Conservation (phyloP, 306 rosid genomes). For the Chamaecrista fasciculata region DNA sequence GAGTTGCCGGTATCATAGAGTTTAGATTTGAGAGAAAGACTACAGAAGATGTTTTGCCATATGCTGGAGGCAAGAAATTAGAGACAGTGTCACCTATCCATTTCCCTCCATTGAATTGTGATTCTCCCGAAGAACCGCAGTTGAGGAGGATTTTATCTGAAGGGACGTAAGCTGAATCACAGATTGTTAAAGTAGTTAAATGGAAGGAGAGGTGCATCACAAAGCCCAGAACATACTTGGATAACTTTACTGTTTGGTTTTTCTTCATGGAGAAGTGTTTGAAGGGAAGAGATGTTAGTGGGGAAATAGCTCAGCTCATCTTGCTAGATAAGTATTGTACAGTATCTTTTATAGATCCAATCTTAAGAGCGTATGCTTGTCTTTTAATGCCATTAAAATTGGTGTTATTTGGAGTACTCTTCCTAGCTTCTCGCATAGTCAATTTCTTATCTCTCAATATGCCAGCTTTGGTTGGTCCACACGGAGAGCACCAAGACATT, state of each 20-base stretch:
- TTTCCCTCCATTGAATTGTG: slow-evolving; percentile 30
- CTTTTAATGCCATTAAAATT: background rate
- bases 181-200: background rate
- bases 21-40: slow-evolving; percentile 4
- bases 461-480: background rate
- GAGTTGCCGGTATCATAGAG: slow-evolving; percentile 17
- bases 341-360: background rate
- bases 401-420: background rate
- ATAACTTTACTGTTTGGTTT: background rate
- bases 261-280: slow-evolving; percentile 23
- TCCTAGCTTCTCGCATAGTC: background rate
- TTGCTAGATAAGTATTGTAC: background rate
- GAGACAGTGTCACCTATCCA: slow-evolving; percentile 39
- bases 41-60: slow-evolving; percentile 27
- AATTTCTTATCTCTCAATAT: background rate
- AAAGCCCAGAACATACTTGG: background rate
- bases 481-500: background rate
- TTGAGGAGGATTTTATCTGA: slow-evolving; percentile 31
- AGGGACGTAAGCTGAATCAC: slow-evolving; percentile 23
- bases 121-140: slow-evolving; percentile 35
- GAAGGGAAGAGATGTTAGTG: background rate
- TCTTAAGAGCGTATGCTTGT: background rate
- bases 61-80: slow-evolving; percentile 26
- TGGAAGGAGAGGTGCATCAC: slow-evolving; percentile 3
- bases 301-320: background rate